Conservation (phyloP, 2,329 filamentous ascomycete species). For the Trichophyton rubrum region DNA sequence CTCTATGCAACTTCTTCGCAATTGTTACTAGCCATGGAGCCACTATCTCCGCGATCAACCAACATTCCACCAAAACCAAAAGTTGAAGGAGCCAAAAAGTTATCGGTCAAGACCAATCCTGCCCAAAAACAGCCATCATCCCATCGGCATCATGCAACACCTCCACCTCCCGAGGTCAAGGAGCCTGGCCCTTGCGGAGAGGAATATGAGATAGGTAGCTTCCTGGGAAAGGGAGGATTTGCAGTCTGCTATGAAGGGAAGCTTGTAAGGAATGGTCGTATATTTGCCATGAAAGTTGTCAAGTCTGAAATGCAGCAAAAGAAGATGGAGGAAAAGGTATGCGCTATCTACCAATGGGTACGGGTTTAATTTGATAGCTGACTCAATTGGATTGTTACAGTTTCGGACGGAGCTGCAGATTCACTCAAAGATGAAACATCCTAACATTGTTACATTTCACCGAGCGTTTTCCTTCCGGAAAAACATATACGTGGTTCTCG, state of each 20-base stretch:
- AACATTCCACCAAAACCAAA: constrained; percentile 36
- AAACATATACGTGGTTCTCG: constrained; percentile 86
- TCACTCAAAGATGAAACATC: constrained; percentile 93
- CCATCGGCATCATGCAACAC: constrained; percentile 34
- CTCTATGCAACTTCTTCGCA: not conserved
- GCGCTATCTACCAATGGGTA: not conserved
- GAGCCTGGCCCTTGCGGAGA: constrained; percentile 36
- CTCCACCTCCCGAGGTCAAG: constrained; percentile 32
- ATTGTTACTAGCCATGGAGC: constrained; percentile 19
- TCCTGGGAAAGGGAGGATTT: constrained; percentile 40
- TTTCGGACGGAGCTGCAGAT: constrained; percentile 83
- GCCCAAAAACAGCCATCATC: constrained; percentile 23
- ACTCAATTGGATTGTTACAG: constrained; percentile 26
- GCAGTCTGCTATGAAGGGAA: constrained; percentile 40
- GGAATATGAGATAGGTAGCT: constrained; percentile 34
- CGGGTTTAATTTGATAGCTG: not conserved
- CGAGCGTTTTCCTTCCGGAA: constrained; percentile 82
- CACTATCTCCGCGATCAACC: constrained; percentile 37
- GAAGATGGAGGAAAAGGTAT: constrained; percentile 42
- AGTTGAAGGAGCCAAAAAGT: constrained; percentile 25
- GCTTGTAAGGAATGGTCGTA: constrained; percentile 30
- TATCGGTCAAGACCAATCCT: constrained; percentile 16
- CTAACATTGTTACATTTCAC: constrained; percentile 91
- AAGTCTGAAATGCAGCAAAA: constrained; percentile 39
- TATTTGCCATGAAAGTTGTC: constrained; percentile 41